A percentile compares a stretch with the other conserved stretches of the same genome.
Conservation (phyloP, 1,139 yeast species). For the Kurtzmaniella quercitrusa region DNA sequence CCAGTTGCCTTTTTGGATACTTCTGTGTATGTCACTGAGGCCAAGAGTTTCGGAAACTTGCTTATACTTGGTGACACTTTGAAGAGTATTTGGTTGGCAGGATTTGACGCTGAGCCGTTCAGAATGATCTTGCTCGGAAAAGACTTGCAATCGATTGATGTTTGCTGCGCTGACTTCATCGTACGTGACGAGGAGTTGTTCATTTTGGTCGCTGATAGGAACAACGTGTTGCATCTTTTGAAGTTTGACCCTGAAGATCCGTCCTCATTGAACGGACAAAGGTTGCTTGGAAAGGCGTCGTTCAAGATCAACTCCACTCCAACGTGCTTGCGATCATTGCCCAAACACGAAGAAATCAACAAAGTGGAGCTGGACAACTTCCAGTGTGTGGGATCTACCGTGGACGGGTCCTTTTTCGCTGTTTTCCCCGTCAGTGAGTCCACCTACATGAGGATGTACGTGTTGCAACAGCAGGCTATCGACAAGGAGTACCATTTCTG, state of each 20-base stretch:
- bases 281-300: constrained; percentile 64
- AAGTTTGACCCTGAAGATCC: constrained; percentile 95
- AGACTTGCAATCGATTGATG: constrained; percentile 62
- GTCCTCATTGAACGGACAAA: constrained; percentile 73
- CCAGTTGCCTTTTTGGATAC: constrained; percentile 94
- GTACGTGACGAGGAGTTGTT: constrained; percentile 66
- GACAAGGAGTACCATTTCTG: constrained; percentile 72
- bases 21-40: constrained; percentile 71
- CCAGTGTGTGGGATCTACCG: constrained; percentile 64
- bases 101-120: constrained; percentile 94
- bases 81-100: constrained; percentile 78
- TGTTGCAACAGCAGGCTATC: constrained; percentile 79
- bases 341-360: constrained; percentile 32
- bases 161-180: constrained; percentile 66
- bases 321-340: constrained; percentile 54
- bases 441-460: constrained; percentile 74
- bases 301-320: constrained; percentile 65
- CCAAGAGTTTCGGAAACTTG: constrained; percentile 80
- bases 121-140: constrained; percentile 77
- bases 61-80: constrained; percentile 75
- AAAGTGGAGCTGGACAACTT: constrained; percentile 25
- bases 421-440: constrained; percentile 76
- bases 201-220: constrained; percentile 67
- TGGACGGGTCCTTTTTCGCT: constrained; percentile 74
- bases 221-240: constrained; percentile 65